These are phyloP conservation scores for Wickerhamiella azymoides DNA, from an alignment of 805 yeast genomes.

Conservation along the genomic window DNA sequence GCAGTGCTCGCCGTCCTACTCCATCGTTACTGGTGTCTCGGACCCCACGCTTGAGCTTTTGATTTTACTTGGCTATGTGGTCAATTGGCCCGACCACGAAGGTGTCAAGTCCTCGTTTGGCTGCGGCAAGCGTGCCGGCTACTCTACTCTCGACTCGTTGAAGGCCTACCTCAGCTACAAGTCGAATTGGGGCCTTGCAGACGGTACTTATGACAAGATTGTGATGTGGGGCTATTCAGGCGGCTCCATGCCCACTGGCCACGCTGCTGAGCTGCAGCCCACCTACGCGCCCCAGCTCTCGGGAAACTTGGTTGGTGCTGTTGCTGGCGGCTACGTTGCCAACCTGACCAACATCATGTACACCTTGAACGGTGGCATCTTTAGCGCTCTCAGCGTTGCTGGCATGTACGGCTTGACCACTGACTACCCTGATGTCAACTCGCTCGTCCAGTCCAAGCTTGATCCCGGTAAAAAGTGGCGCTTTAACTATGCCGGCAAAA, in stretches of 20 bases:
- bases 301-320: slow-evolving; percentile 7
- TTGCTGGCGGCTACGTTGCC: slow-evolving; percentile 9
- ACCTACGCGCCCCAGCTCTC: slow-evolving; percentile 19
- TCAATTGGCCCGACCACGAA: slow-evolving; percentile 21
- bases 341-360: slow-evolving; percentile 13
- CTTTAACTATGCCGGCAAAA: slow-evolving; percentile 11
- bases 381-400: slow-evolving; percentile 18
- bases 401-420: slow-evolving; percentile 18
- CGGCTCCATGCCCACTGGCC: slow-evolving; percentile 13
- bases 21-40: slow-evolving; percentile 11
- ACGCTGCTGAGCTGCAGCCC: slow-evolving; percentile 21
- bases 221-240: slow-evolving; percentile 15
- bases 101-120: slow-evolving; percentile 21
- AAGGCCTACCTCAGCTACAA: slow-evolving; percentile 16
- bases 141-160: slow-evolving; percentile 20
- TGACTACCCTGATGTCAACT: slow-evolving; percentile 15
- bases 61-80: slow-evolving; percentile 10
- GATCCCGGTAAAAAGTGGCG: slow-evolving; percentile 11
- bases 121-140: slow-evolving; percentile 20
- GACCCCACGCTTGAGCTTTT: slow-evolving; percentile 3
- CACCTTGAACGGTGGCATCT: slow-evolving; percentile 12
- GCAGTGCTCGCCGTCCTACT: slow-evolving; percentile 22
- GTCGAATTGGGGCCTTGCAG: slow-evolving; percentile 12
- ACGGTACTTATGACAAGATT: slow-evolving; percentile 6
- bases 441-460: slow-evolving; percentile 9